Evolutionary conservation across 176 grass and related monocot species (phyloP), one percentile per base, ranked within the genome.

Genomic region (Pharus latifolius): DNA sequence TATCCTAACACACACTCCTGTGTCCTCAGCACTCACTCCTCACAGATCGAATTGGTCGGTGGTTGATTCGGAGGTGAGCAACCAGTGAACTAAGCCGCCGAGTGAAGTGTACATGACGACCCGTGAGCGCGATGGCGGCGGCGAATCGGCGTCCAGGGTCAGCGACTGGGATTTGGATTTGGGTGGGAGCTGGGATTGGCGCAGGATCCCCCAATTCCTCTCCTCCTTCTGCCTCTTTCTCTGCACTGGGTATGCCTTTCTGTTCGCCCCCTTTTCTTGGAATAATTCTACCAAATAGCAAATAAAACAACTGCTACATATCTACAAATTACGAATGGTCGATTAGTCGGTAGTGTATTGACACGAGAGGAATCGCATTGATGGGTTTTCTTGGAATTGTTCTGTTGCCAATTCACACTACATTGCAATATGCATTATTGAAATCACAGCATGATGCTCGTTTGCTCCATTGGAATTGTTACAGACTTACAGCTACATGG

Each of bases 211-310:
- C 31, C 70, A 30, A 49, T 32, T 85, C 56, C 48, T 85, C 70
- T 85, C 77, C 77, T 85, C 83, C 40, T 76, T 64, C 49, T 76
- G 77, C 77, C 72, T 85, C 56, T 85, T 65, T 77, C 20, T 85
- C 77, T 85, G 77, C 77, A 75, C 83, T 70, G 83, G 83, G 83
- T 85, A 64, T 63, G 77, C 30, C 3, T 5, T 50, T 58, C 3
- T 15, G 8, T 17, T 13, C 40, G 48, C 3, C 17, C 3, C 18
- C 15, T 26, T 55, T 16, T 17, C 5, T 13, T 30, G n/a, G n/a
- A n/a, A n/a, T n/a, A n/a, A n/a, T n/a, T n/a, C n/a, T n/a, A n/a
- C n/a, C n/a, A n/a, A n/a, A n/a, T n/a, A n/a, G 70, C 40, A 18
- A 34, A 41, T 11, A 54, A 44, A 67, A 13, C 56, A 1, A 1